phyloP scores from a whole-genome alignment of 495 filamentous ascomycete species.

The Evansstolkia leycettana region DNA sequence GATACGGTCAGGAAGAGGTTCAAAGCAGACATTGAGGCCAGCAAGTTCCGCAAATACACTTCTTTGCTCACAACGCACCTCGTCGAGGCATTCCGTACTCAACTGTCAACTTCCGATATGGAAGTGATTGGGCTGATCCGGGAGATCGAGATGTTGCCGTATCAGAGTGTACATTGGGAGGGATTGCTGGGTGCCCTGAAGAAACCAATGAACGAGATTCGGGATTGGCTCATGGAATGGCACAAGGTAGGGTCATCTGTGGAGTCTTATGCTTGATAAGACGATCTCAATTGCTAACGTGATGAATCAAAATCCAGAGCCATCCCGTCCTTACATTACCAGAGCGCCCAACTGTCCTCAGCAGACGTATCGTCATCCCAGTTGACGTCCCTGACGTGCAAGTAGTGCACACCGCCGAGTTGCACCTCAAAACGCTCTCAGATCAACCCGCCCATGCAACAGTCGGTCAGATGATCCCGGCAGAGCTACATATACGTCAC shows the following conservation, averaged over 20 bases:
- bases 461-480: constrained; percentile 57
- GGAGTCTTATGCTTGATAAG: constrained; percentile 1
- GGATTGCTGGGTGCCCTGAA: constrained; percentile 27
- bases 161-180: constrained; percentile 29
- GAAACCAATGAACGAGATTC: constrained; percentile 22
- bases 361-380: constrained; percentile 36
- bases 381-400: constrained; percentile 81
- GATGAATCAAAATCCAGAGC: constrained; percentile 14
- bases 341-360: constrained; percentile 17
- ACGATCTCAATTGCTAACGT: constrained; percentile 3
- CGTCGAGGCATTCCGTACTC: constrained; percentile 35
- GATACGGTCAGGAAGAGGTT: constrained; percentile 32
- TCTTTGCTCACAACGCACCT: constrained; percentile 39
- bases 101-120: constrained; percentile 46
- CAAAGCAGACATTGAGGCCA: constrained; percentile 24
- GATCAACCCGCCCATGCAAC: constrained; percentile 30
- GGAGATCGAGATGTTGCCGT: constrained; percentile 29
- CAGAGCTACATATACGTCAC: constrained; percentile 60
- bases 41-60: constrained; percentile 30
- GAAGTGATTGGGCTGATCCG: constrained; percentile 32
- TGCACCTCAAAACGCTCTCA: constrained; percentile 38
- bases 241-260: constrained; percentile 26
- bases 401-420: constrained; percentile 72
- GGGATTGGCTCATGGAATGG: constrained; percentile 33
- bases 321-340: constrained; percentile 26